These are phyloP conservation scores for Phytophthora europaea DNA, from an alignment of 352 stramenopile genomes.

Conservation along the genomic window DNA sequence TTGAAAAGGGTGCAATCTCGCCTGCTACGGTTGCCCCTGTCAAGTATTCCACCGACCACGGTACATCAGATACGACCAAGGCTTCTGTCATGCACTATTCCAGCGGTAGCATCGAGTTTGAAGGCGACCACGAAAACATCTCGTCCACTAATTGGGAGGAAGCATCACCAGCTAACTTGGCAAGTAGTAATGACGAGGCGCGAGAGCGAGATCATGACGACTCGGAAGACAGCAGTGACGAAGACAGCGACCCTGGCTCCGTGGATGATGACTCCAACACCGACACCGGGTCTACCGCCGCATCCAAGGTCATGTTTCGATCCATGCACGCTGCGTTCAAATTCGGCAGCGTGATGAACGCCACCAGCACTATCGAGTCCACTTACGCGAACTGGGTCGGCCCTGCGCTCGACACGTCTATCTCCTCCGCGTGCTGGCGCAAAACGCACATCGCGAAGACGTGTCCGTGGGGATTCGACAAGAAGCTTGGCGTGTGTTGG, in stretches of 20 bases:
- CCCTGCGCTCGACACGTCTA: conserved; percentile 3
- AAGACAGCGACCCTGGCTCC: conserved; percentile 4
- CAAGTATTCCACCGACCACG: not conserved
- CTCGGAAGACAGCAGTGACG: conserved; percentile 14
- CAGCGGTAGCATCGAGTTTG: not conserved
- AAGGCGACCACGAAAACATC: not conserved
- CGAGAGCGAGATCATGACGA: conserved; percentile 11
- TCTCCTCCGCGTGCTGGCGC: conserved; percentile 44
- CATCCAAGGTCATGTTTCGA: not conserved
- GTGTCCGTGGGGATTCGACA: conserved; percentile 44
- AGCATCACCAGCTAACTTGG: not conserved
- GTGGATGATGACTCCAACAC: not conserved
- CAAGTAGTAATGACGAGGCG: not conserved
- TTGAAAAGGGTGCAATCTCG: not conserved
- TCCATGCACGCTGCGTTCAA: conserved; percentile 28
- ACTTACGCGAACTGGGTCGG: conserved; percentile 50
- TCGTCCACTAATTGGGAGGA: not conserved
- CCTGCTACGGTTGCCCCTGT: not conserved
- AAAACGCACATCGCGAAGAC: conserved; percentile 48
- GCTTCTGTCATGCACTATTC: not conserved
- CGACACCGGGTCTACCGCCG: not conserved
- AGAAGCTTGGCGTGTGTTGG: conserved; percentile 45
- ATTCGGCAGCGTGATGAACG: conserved; percentile 36
- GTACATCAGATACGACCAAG: not conserved
- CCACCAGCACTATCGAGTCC: conserved; percentile 41